These are phyloP conservation scores for Tricholoma bakamatsutake DNA, from an alignment of 768 basidiomycete genomes.

Conservation along the genomic window DNA sequence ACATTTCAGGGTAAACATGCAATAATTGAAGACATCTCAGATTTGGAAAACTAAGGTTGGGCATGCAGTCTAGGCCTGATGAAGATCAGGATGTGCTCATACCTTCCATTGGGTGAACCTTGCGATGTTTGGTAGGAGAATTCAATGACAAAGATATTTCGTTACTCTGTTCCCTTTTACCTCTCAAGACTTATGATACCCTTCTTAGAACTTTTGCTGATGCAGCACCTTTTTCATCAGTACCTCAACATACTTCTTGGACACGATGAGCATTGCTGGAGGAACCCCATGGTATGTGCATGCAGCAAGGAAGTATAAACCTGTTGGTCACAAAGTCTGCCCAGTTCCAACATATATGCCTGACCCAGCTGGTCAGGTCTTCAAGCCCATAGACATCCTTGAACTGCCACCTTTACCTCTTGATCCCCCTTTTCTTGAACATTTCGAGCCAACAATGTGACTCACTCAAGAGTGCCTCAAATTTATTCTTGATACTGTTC, in stretches of 20 bases:
- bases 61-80: neutral
- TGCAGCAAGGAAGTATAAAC: slow-evolving; percentile 12
- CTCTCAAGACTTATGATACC: neutral
- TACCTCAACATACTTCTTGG: neutral
- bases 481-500: slow-evolving; percentile 7
- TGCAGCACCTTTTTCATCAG: too few species aligned
- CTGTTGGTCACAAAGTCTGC: slow-evolving; percentile 19
- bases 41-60: too few species aligned
- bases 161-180: neutral
- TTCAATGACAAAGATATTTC: neutral
- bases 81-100: neutral
- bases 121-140: slow-evolving; percentile 1
- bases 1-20: neutral
- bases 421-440: neutral
- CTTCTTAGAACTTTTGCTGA: too few species aligned
- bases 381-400: neutral
- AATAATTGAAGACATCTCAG: neutral
- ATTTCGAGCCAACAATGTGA: slow-evolving; percentile 5
- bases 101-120: slow-evolving; percentile 10
- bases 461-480: slow-evolving; percentile 12
- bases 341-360: slow-evolving; percentile 13
- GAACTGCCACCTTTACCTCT: slow-evolving; percentile 3
- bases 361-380: too few species aligned
- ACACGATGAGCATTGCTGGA: neutral
- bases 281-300: neutral